phyloP scores from a whole-genome alignment of 352 stramenopile species.

The Phytophthora cactorum region DNA sequence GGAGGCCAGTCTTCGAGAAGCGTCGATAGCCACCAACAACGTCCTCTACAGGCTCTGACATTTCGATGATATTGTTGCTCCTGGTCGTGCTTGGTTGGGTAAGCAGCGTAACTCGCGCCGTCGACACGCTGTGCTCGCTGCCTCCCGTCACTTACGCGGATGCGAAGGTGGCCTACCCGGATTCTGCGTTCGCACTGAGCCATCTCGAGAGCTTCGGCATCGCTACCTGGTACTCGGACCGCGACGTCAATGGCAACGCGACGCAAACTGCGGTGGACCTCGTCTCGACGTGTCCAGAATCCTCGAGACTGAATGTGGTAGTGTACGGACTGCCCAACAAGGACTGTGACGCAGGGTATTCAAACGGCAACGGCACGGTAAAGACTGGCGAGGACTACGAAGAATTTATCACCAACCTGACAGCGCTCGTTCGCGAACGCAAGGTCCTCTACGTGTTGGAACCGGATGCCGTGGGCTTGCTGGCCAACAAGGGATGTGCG shows the following conservation, averaged over 20 bases:
- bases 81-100: constrained; percentile 9
- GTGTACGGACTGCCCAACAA: constrained; percentile 83
- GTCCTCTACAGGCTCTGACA: background rate
- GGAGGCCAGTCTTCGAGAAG: constrained; percentile 24
- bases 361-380: constrained; percentile 36
- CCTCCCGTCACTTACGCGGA: constrained; percentile 46
- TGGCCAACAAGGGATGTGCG: constrained; percentile 42
- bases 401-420: constrained; percentile 55
- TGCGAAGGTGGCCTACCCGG: constrained; percentile 53
- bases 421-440: constrained; percentile 46
- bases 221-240: constrained; percentile 78
- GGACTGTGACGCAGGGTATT: constrained; percentile 70
- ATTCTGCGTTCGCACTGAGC: constrained; percentile 53
- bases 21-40: constrained; percentile 12
- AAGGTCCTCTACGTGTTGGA: constrained; percentile 79
- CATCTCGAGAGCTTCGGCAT: constrained; percentile 60
- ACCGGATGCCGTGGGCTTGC: constrained; percentile 65
- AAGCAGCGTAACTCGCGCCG: background rate
- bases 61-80: constrained; percentile 6
- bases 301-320: constrained; percentile 58
- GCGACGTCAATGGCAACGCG: constrained; percentile 41
- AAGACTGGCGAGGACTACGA: constrained; percentile 55
- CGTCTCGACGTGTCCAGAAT: constrained; percentile 38
- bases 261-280: constrained; percentile 41
- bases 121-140: constrained; percentile 59